Conservation (phyloP, 345 rosid species). For the Camelina sativa region DNA sequence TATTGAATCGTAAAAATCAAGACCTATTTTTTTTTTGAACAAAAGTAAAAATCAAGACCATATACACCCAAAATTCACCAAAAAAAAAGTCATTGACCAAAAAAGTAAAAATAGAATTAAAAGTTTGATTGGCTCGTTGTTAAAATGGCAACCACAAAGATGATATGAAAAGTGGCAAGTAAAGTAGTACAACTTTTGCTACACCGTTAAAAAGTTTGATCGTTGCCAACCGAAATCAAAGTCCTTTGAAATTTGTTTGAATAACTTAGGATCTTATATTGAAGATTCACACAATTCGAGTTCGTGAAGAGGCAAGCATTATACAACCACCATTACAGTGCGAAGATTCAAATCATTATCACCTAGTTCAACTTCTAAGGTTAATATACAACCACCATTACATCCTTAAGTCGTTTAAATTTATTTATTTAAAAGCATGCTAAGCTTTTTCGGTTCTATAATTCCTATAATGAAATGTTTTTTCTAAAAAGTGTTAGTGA, state of each 20-base stretch:
- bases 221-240: neutral
- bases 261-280: neutral
- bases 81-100: neutral
- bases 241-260: too few relatives aligned
- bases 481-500: neutral
- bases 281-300: neutral
- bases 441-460: neutral
- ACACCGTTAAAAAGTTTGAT: neutral
- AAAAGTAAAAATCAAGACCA: neutral
- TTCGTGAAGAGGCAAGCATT: neutral
- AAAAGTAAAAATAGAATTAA: neutral
- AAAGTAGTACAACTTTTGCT: neutral
- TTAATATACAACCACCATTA: too few relatives aligned
- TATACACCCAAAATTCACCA: neutral
- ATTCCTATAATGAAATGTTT: neutral
- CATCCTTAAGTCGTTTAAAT: neutral
- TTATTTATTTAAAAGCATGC: neutral
- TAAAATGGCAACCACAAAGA: neutral
- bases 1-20: neutral
- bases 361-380: too few relatives aligned
- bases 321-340: neutral
- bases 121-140: neutral
- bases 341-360: too few relatives aligned
- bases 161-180: neutral
- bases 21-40: too few relatives aligned